Evolutionary conservation across 1,284 basidiomycete species (phyloP).

Genomic region (Rhizoctonia solani): DNA sequence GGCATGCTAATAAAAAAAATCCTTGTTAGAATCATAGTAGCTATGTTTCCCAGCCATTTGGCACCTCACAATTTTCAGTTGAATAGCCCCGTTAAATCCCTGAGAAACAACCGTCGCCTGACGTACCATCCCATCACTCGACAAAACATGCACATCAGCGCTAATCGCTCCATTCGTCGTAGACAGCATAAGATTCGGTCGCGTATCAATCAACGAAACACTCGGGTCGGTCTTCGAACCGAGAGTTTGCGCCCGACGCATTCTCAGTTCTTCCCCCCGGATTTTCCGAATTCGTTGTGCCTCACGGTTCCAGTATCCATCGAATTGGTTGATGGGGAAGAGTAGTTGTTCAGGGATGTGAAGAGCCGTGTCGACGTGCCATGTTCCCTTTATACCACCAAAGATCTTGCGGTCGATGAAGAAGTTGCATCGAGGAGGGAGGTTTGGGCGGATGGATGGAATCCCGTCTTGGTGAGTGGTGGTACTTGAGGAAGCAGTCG

Average conservation of each 20-base stretch:
- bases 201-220: not conserved
- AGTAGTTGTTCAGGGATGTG: not conserved
- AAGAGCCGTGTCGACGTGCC: constrained; percentile 16
- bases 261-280: constrained; percentile 1
- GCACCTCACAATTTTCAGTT: not conserved
- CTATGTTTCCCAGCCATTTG: not conserved
- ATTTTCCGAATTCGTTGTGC: not conserved
- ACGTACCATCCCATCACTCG: constrained; percentile 15
- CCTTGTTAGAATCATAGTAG: not conserved
- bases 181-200: constrained; percentile 16
- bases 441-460: not conserved
- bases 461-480: not conserved
- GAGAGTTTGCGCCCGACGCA: not conserved
- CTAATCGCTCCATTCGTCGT: constrained; percentile 1
- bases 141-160: constrained; percentile 5
- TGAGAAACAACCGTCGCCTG: not conserved
- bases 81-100: constrained; percentile 1
- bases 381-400: not conserved
- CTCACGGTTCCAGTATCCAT: constrained; percentile 2
- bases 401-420: not conserved
- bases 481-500: not conserved
- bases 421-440: constrained; percentile 1
- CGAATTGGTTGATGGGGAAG: not conserved
- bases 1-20: constrained; percentile 3
- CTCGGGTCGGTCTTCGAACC: not conserved